Percentiles rank a stretch among this genome's conserved stretches.
Conservation (phyloP, 106 monocot genomes). For the Dendrobium nobile region DNA sequence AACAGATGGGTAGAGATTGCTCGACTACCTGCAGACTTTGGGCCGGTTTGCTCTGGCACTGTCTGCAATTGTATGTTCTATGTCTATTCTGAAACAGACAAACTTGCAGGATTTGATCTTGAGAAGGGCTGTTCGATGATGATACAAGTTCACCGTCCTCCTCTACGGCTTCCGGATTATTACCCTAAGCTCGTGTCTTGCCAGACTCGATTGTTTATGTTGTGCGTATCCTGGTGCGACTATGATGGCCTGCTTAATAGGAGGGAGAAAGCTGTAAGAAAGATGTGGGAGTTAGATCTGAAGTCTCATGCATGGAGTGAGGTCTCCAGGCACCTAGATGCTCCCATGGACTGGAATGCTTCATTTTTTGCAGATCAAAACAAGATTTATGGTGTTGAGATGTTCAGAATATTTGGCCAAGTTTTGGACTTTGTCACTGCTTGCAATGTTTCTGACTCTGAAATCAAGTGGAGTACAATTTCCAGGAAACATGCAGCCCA, state of each 20-base stretch:
- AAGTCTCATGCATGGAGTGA: conserved; percentile 34
- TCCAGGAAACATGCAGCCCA: conserved; percentile 43
- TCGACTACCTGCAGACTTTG: conserved; percentile 54
- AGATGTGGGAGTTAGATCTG: conserved; percentile 66
- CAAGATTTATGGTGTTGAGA: conserved; percentile 73
- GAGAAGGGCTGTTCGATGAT: conserved; percentile 50
- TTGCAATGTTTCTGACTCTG: conserved; percentile 40
- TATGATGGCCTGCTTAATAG: conserved; percentile 21
- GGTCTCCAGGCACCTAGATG: conserved; percentile 79
- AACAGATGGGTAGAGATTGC: conserved; percentile 62
- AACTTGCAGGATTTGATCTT: conserved; percentile 59
- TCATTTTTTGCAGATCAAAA: conserved; percentile 37
- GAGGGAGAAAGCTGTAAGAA: conserved; percentile 63
- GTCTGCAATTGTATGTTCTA: conserved; percentile 56
- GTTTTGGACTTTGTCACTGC: conserved; percentile 66
- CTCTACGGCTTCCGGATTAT: conserved; percentile 49
- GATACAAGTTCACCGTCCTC: conserved; percentile 38
- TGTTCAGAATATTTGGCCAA: conserved; percentile 86
- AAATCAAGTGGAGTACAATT: conserved; percentile 45
- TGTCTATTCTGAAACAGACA: conserved; percentile 48
- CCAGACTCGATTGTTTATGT: conserved; percentile 43
- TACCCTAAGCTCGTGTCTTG: conserved; percentile 65
- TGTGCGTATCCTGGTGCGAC: conserved; percentile 73
- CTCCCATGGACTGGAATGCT: conserved; percentile 77
- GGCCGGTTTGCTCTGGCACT: conserved; percentile 61